Conservation (phyloP, 1,284 basidiomycete species). For the Ustilago sp. region DNA sequence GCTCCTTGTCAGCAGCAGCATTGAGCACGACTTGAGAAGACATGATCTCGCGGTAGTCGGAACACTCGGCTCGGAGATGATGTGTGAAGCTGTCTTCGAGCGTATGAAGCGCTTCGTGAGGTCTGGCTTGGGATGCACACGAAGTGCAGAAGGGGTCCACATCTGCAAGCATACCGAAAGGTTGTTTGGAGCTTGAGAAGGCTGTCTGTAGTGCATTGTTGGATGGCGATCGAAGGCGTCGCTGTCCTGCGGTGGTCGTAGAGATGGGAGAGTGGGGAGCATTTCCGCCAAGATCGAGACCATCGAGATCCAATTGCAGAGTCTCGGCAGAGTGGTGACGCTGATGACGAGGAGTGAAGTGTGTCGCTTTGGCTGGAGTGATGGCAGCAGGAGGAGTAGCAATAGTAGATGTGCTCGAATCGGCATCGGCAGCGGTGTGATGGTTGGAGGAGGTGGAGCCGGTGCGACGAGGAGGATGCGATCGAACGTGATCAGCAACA, state of each 20-base stretch:
- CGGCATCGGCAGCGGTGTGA: background rate
- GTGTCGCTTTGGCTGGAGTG: constrained; percentile 1
- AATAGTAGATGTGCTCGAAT: background rate
- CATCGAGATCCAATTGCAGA: constrained; percentile 55
- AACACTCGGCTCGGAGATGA: constrained; percentile 58
- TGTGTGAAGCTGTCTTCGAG: constrained; percentile 58
- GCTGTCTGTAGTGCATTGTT: constrained; percentile 8
- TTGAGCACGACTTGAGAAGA: constrained; percentile 44
- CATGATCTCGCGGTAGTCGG: constrained; percentile 58
- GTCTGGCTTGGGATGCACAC: background rate
- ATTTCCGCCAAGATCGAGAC: constrained; percentile 57
- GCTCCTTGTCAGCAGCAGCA: constrained; percentile 28
- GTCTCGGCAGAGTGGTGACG: constrained; percentile 43
- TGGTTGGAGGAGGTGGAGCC: constrained; percentile 13
- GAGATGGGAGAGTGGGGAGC: constrained; percentile 1
- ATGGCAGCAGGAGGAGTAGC: background rate
- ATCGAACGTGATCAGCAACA: background rate
- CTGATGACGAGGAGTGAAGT: constrained; percentile 6
- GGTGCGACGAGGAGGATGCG: background rate
- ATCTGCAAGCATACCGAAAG: constrained; percentile 1
- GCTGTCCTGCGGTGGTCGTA: background rate
- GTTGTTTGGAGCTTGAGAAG: background rate
- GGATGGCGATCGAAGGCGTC: constrained; percentile 35
- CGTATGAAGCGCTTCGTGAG: constrained; percentile 10
- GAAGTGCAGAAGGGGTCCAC: constrained; percentile 12